Conservation (phyloP, 208 protist genomes). For the Wallacemonas rigidus region DNA sequence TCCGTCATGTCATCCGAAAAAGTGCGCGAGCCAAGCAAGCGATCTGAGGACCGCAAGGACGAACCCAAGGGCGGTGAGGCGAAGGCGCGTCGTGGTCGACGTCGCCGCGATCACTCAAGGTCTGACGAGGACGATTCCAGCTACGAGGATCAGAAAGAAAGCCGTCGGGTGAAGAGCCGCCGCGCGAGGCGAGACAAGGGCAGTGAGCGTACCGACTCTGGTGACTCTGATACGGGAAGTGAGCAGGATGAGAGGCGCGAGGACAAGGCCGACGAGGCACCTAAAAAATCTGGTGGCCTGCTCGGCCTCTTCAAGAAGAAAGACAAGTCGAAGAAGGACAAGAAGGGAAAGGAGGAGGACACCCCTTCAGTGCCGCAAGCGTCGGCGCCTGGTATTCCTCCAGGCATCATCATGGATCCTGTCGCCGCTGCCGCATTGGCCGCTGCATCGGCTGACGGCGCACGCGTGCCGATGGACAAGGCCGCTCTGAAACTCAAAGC, state of each 20-base stretch:
- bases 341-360: neutral
- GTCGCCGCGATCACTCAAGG: neutral
- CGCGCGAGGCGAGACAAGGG: neutral
- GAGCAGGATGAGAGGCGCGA: neutral
- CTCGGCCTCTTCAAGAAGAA: conserved; percentile 19
- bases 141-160: neutral
- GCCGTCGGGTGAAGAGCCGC: neutral
- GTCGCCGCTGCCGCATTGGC: neutral
- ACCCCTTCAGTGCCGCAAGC: neutral
- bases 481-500: conserved; percentile 9
- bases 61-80: neutral
- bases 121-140: neutral
- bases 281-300: conserved; percentile 12
- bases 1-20: conserved; percentile 15
- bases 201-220: conserved; percentile 8
- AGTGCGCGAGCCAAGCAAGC: neutral
- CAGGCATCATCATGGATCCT: neutral
- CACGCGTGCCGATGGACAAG: conserved; percentile 4
- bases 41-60: conserved; percentile 1
- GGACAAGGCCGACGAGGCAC: neutral
- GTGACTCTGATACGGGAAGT: neutral
- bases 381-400: neutral
- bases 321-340: conserved; percentile 20
- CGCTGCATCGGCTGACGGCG: neutral
- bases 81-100: neutral